Evolutionary conservation across 768 basidiomycete genomes (phyloP).

Genomic region (Tubosaeta brunneosetosa): DNA sequence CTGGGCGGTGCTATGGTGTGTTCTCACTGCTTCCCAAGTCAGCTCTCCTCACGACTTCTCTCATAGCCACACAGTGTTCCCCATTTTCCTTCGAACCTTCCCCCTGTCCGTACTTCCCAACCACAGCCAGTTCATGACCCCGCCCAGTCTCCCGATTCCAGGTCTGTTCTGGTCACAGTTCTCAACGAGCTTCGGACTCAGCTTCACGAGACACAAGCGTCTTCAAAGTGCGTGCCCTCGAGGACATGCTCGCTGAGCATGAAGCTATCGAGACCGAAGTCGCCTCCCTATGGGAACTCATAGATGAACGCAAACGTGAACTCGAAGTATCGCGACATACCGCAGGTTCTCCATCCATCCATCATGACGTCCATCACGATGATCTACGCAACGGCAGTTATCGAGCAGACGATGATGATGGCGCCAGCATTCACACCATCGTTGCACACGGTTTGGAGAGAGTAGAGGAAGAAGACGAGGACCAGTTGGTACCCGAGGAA

Average conservation of each 20-base stretch:
- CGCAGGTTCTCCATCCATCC: conserved; percentile 23
- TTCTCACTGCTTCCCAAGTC: conserved; percentile 8
- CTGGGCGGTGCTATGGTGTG: conserved; percentile 77
- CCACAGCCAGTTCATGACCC: conserved; percentile 20
- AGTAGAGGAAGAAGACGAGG: conserved; percentile 74
- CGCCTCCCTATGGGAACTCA: conserved; percentile 59
- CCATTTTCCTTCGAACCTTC: conserved; percentile 60
- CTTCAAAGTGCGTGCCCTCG: conserved; percentile 75
- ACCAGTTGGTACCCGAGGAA: conserved; percentile 37
- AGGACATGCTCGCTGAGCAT: conserved; percentile 78
- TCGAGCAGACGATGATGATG: conserved; percentile 63
- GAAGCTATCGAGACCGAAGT: conserved; percentile 81
- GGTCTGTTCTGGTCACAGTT: conserved; percentile 20
- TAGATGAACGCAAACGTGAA: conserved; percentile 62
- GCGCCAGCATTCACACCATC: conserved; percentile 67
- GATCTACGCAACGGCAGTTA: conserved; percentile 16
- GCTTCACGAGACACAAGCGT: conserved; percentile 77
- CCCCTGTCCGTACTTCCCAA: conserved; percentile 53
- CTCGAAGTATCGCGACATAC: conserved; percentile 28
- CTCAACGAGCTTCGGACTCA: conserved; percentile 74
- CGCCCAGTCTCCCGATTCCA: conserved; percentile 25
- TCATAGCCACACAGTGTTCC: conserved; percentile 56
- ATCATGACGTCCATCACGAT: conserved; percentile 13
- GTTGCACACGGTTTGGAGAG: conserved; percentile 64
- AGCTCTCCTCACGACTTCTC: conserved; percentile 4